These are phyloP conservation scores for Leccinum imitatum DNA, from an alignment of 768 basidiomycete species.

Conservation along the genomic window DNA sequence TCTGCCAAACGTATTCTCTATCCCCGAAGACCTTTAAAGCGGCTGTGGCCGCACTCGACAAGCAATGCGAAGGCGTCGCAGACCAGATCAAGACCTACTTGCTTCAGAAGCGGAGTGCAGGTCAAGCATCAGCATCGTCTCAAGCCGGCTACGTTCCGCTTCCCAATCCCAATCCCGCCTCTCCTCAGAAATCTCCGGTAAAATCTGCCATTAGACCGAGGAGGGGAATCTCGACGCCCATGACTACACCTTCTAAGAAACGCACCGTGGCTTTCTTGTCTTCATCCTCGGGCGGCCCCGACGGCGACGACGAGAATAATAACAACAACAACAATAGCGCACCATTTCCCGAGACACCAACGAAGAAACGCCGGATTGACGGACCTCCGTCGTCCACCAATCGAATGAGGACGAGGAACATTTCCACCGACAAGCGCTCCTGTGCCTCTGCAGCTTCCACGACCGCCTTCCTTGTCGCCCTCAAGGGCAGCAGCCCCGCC, in stretches of 20 bases:
- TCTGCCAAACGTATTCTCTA: conserved; percentile 21
- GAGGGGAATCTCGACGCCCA: not conserved
- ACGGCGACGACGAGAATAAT: conserved; percentile 14
- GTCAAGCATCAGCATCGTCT: not conserved
- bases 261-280: conserved; percentile 24
- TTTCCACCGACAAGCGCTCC: conserved; percentile 12
- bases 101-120: conserved; percentile 3
- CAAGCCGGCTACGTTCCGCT: not conserved
- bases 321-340: not conserved
- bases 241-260: conserved; percentile 32
- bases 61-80: conserved; percentile 25
- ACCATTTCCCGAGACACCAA: conserved; percentile 41
- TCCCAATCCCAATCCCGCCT: conserved; percentile 1
- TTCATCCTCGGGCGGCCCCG: conserved; percentile 6
- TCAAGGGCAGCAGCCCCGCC: conserved; percentile 9
- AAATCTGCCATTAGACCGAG: conserved; percentile 21
- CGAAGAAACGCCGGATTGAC: conserved; percentile 39
- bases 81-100: conserved; percentile 22
- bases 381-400: conserved; percentile 4
- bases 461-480: conserved; percentile 20
- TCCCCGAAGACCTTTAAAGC: conserved; percentile 20
- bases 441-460: not conserved
- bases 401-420: conserved; percentile 14
- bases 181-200: conserved; percentile 20
- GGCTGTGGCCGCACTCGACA: conserved; percentile 21